Evolutionary conservation across 148 eudicot species (phyloP).

Genomic region (Fallopia convolvulus): DNA sequence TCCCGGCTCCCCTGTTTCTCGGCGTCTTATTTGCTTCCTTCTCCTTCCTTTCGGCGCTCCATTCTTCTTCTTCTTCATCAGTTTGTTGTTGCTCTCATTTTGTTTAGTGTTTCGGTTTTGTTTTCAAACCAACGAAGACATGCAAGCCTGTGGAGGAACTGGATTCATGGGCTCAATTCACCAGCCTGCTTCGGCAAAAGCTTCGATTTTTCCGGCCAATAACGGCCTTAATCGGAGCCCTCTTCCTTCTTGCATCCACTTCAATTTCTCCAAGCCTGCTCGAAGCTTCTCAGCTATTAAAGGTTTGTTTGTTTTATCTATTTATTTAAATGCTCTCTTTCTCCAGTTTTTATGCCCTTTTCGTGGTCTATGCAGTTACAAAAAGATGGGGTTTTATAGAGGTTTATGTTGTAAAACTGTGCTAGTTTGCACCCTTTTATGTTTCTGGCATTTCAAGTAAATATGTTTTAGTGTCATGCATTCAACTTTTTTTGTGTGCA

Average conservation of each 20-base stretch:
- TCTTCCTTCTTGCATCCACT: not conserved
- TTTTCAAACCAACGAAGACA: not conserved
- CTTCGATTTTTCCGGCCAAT: constrained; percentile 19
- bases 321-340: not conserved
- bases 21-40: not conserved
- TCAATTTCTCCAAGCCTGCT: constrained; percentile 30
- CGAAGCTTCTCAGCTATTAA: constrained; percentile 32
- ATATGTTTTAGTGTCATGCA: not conserved
- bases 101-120: not conserved
- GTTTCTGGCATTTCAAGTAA: not conserved
- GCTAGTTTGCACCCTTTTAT: not conserved
- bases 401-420: not conserved
- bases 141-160: constrained; percentile 45
- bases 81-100: not conserved
- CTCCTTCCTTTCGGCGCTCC: not conserved
- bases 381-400: not conserved
- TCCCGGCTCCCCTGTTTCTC: not conserved
- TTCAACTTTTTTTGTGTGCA: not conserved
- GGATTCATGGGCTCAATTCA: constrained; percentile 51
- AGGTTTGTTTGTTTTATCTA: constrained; percentile 30
- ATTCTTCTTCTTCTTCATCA: not conserved
- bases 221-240: constrained; percentile 8
- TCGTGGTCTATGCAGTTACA: not conserved
- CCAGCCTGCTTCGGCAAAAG: constrained; percentile 36
- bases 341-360: not conserved